Percentiles rank a stretch among this genome's conserved stretches.
These are phyloP conservation scores for Suillus hirtellus DNA, from an alignment of 768 basidiomycete genomes.

Conservation along the genomic window DNA sequence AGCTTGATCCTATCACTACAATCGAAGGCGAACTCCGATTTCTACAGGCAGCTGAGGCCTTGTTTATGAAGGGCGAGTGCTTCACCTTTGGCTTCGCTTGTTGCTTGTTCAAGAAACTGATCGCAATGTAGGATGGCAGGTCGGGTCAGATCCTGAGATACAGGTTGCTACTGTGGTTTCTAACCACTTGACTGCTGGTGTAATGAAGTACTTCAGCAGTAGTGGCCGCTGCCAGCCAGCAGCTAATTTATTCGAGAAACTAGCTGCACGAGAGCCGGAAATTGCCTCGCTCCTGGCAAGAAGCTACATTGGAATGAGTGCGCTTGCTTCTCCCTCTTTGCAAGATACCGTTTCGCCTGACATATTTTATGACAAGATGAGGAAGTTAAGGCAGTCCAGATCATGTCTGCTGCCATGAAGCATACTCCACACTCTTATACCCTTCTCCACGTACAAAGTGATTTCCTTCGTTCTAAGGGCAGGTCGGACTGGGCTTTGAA, in stretches of 20 bases:
- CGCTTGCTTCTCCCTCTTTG: slow-evolving; percentile 32
- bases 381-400: slow-evolving; percentile 97
- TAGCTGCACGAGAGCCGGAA: slow-evolving; percentile 84
- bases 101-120: slow-evolving; percentile 7
- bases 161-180: slow-evolving; percentile 97
- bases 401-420: slow-evolving; percentile 82
- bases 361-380: slow-evolving; percentile 61
- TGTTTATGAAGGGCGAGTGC: slow-evolving; percentile 78
- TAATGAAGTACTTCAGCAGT: slow-evolving; percentile 97
- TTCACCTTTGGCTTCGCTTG: background rate
- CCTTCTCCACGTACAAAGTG: slow-evolving; percentile 90
- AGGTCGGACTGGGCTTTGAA: slow-evolving; percentile 87
- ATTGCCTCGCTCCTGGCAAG: slow-evolving; percentile 83
- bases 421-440: slow-evolving; percentile 92
- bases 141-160: slow-evolving; percentile 97
- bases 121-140: slow-evolving; percentile 82
- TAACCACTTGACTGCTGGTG: slow-evolving; percentile 92
- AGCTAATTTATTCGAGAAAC: slow-evolving; percentile 92
- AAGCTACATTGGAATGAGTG: slow-evolving; percentile 97
- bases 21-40: slow-evolving; percentile 89
- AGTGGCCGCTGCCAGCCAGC: slow-evolving; percentile 84
- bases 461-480: slow-evolving; percentile 87
- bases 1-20: slow-evolving; percentile 90
- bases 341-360: background rate
- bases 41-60: slow-evolving; percentile 82